These are phyloP conservation scores for Phytophthora megakarya DNA, from an alignment of 352 stramenopile species.

Conservation along the genomic window DNA sequence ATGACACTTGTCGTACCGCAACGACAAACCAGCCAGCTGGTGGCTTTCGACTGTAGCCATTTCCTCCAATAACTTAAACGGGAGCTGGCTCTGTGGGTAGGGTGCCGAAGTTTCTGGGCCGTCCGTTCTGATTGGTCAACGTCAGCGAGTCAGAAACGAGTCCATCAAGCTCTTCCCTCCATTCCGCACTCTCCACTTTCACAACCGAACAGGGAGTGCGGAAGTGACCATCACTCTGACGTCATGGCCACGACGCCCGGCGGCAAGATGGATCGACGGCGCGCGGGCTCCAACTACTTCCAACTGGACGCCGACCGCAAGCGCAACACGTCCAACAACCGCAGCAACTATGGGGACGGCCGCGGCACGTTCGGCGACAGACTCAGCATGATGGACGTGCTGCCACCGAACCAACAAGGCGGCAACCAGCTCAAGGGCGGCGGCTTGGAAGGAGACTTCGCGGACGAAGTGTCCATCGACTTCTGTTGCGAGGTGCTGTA, in stretches of 20 bases:
- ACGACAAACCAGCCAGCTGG: not conserved
- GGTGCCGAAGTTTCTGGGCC: conserved; percentile 16
- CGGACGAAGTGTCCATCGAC: conserved; percentile 74
- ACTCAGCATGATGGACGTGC: conserved; percentile 73
- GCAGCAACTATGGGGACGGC: conserved; percentile 43
- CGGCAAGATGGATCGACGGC: conserved; percentile 58
- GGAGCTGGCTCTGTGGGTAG: conserved; percentile 25
- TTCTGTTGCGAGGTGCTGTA: conserved; percentile 75
- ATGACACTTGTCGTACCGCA: not conserved
- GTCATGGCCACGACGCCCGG: conserved; percentile 42
- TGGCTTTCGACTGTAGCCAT: conserved; percentile 7
- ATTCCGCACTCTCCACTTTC: conserved; percentile 1
- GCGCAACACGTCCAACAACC: conserved; percentile 61
- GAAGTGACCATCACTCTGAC: conserved; percentile 25
- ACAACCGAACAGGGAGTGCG: conserved; percentile 22
- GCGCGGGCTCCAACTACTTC: conserved; percentile 88
- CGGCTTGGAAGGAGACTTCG: conserved; percentile 68
- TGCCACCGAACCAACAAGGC: conserved; percentile 37
- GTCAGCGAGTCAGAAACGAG: conserved; percentile 26
- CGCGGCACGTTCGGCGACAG: conserved; percentile 62
- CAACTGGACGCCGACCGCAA: conserved; percentile 78
- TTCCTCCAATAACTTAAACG: conserved; percentile 23
- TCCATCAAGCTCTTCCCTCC: conserved; percentile 18
- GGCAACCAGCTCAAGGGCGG: conserved; percentile 38
- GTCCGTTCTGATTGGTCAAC: conserved; percentile 16